Evolutionary conservation across 2,329 filamentous ascomycete genomes (phyloP), one percentile per base, ranked within the genome.

Genomic region (Aspergillus sojae): DNA sequence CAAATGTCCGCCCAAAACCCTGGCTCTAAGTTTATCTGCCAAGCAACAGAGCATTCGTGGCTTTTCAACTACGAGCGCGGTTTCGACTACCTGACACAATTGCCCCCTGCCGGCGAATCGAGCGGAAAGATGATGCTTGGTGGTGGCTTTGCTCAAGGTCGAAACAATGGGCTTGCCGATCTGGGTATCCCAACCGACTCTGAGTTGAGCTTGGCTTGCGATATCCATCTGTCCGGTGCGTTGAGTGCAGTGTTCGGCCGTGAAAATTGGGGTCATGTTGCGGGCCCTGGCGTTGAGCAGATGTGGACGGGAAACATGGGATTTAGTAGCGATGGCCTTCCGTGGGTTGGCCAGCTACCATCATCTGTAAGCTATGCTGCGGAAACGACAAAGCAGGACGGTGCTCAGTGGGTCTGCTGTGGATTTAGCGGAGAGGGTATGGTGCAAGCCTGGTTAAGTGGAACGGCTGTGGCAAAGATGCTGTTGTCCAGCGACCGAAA

Each of bases 11-110:
- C 77, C 0, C 81, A 82, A 54, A 70, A 69, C 5, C 74, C 78
- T 1, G 72, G 74, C 0, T 36, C 64, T 11, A 58, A 53, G 0
- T 79, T 79, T 50, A 70, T 71, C 0, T 62, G 67, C 0, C 66
- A 72, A 23, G 76, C 75, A 21, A 76, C 78, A 3, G 63, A 71
- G 21, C 78, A 78, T 5, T 86, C 85, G 0, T 88, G 85, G 85
- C 80, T 81, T 1, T 74, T 87, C 10, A 74, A 83, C 1, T 84
- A 84, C 62, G 74, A 71, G 4, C 67, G 74, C 0, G 81, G 82
- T 0, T 85, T 82, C 54, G 85, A 88, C 67, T 86, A 87, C 65
- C 74, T 84, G 11, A 85, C 83, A 0, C 83, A 86, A 66, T 74
- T 57, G 76, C 83, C 1, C 71, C 71, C 32, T 32, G 63, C 39